These are phyloP conservation scores for Curvularia eragrostidis DNA, from an alignment of 2,329 filamentous ascomycete genomes.

Conservation along the genomic window DNA sequence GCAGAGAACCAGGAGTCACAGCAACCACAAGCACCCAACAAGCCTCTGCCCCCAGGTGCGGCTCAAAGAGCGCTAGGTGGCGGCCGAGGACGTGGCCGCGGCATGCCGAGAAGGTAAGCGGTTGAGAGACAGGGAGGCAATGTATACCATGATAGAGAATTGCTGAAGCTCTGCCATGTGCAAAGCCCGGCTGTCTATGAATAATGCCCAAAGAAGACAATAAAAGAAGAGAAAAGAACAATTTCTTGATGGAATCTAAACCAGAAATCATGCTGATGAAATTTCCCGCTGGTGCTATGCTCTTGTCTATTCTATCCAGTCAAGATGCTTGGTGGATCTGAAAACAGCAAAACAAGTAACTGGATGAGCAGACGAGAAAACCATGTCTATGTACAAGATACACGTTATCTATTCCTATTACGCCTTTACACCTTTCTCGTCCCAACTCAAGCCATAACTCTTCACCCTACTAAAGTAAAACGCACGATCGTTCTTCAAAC, in stretches of 20 bases:
- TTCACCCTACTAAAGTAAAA: constrained; percentile 69
- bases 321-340: not conserved
- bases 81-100: constrained; percentile 69
- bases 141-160: constrained; percentile 36
- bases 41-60: constrained; percentile 68
- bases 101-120: constrained; percentile 80
- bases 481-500: constrained; percentile 65
- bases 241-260: constrained; percentile 7
- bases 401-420: not conserved
- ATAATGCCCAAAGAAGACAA: constrained; percentile 38
- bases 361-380: not conserved
- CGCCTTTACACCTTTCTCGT: constrained; percentile 25
- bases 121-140: not conserved
- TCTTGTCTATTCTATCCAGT: not conserved
- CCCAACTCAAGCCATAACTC: constrained; percentile 60
- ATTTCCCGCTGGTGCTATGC: not conserved
- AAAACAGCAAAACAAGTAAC: not conserved
- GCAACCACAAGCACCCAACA: constrained; percentile 78
- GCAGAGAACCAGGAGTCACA: constrained; percentile 88
- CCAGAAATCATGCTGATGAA: not conserved
- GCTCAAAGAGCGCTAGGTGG: constrained; percentile 87
- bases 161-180: constrained; percentile 15
- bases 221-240: not conserved
- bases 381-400: not conserved
- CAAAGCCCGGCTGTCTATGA: constrained; percentile 39